These are phyloP conservation scores for Blastobotrys aristatus DNA, from an alignment of 1,139 yeast species.

Conservation along the genomic window DNA sequence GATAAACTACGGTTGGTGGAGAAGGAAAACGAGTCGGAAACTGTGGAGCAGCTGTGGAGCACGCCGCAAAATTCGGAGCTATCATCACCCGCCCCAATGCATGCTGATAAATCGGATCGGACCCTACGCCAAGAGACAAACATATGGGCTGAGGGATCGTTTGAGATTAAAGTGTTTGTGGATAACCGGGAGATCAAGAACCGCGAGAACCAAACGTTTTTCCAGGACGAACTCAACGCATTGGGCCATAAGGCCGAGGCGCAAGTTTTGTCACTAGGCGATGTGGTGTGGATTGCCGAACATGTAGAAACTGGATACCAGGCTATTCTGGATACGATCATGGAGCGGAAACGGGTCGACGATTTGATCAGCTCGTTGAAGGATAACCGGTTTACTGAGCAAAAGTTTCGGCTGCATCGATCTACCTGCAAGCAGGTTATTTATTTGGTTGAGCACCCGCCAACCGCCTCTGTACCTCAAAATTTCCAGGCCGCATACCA, in stretches of 20 bases:
- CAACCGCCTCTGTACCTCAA: slow-evolving; percentile 34
- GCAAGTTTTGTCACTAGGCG: slow-evolving; percentile 72
- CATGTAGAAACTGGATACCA: slow-evolving; percentile 47
- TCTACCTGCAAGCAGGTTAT: slow-evolving; percentile 64
- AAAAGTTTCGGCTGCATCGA: slow-evolving; percentile 66
- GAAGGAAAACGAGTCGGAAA: slow-evolving; percentile 16
- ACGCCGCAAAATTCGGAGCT: slow-evolving; percentile 13
- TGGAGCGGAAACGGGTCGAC: slow-evolving; percentile 85
- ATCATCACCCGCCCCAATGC: not conserved
- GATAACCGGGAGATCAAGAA: slow-evolving; percentile 73
- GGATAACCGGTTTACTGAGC: slow-evolving; percentile 83
- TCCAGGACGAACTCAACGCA: slow-evolving; percentile 45
- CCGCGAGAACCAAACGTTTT: slow-evolving; percentile 29
- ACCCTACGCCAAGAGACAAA: not conserved
- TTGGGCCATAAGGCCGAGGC: slow-evolving; percentile 51
- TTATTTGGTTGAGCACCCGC: slow-evolving; percentile 79
- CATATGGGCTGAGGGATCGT: slow-evolving; percentile 51
- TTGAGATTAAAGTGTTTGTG: slow-evolving; percentile 55
- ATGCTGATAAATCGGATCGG: not conserved
- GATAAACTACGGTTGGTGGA: slow-evolving; percentile 48
- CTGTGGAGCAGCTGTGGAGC: slow-evolving; percentile 12
- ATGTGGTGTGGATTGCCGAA: slow-evolving; percentile 82
- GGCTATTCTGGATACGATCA: slow-evolving; percentile 69
- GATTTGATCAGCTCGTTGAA: slow-evolving; percentile 77
- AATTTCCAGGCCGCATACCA: slow-evolving; percentile 61